Base-by-base conservation (phyloP, 2,329 filamentous ascomycete species). In the Penicillium sp. region DNA sequence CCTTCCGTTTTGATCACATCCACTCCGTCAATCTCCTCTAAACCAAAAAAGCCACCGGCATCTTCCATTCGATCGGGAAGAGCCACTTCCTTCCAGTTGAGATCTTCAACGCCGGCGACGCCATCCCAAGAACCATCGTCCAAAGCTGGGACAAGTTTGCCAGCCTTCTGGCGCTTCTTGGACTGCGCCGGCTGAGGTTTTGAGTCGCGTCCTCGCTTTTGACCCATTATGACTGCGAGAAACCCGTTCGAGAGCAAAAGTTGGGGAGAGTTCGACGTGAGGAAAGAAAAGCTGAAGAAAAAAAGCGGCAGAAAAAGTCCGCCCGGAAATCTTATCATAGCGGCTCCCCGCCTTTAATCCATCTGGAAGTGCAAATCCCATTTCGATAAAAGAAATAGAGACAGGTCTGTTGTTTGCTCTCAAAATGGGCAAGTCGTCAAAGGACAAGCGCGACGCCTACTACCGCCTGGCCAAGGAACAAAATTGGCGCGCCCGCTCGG, bases 381-480 rank as follows among this genome's bases (percentile, higher is more conserved):
- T 54, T 46, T 52, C 48, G 30, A 54, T 40, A 13, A 37, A 37
- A 37, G 33, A 29, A 34, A 36, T 15, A 24, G 29, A 33, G 18
- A 15, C 18, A 23, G 13, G 18, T 23, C 12, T 10, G 6, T 8
- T 36, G 30, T 15, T 3, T 18, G 13, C 21, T 26, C 13, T 20
- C 46, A 30, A 47, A 55, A 96, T 96, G 92, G 92, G 92, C 1
- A 97, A 97, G 72, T 96, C 94, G 1, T 97, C 93, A 41, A 99
- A 99, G 75, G 94, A 99, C 70, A 99, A 99, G 77, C 89, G 94
- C 46, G 94, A 99, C 72, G 92, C 92, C 39, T 99, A 99, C 76
- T 99, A 99, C 69, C 85, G 94, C 47, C 88, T 99, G 7, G 94
- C 94, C 15, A 99, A 99, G 76, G 94, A 99, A 74, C 94, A 99